phyloP scores from a whole-genome alignment of 768 basidiomycete species.

The Lactarius trivialis region DNA sequence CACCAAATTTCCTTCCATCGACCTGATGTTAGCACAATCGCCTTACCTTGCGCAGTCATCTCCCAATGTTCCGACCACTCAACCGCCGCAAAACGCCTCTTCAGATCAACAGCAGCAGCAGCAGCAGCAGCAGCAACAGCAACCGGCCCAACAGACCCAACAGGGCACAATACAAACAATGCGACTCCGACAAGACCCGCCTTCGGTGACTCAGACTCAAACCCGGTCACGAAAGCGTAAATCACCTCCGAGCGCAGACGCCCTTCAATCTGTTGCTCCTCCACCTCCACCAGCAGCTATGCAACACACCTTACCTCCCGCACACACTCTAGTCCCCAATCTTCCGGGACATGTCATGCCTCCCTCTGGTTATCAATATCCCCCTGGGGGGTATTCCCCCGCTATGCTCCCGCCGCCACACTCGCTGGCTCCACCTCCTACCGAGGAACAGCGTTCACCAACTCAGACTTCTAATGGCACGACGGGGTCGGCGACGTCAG shows the following conservation, averaged over 20 bases:
- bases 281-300: slow-evolving; percentile 37
- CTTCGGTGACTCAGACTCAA: slow-evolving; percentile 33
- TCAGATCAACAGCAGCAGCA: slow-evolving; percentile 18
- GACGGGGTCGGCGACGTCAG: background rate
- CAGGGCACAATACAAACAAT: slow-evolving; percentile 33
- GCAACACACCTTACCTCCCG: slow-evolving; percentile 27
- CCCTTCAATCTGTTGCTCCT: slow-evolving; percentile 32
- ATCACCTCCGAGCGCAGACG: slow-evolving; percentile 42
- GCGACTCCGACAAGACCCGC: slow-evolving; percentile 58
- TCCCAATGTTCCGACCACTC: slow-evolving; percentile 15
- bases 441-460: slow-evolving; percentile 20
- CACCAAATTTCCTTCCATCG: slow-evolving; percentile 26
- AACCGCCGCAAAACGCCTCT: slow-evolving; percentile 10
- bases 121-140: slow-evolving; percentile 20
- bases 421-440: slow-evolving; percentile 9
- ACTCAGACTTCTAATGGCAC: slow-evolving; percentile 15
- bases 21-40: slow-evolving; percentile 30
- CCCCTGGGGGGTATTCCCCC: slow-evolving; percentile 20
- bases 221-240: slow-evolving; percentile 62
- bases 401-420: slow-evolving; percentile 21
- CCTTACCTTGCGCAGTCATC: slow-evolving; percentile 27
- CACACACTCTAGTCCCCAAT: slow-evolving; percentile 25
- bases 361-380: slow-evolving; percentile 32
- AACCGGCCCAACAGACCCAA: slow-evolving; percentile 18
- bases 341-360: slow-evolving; percentile 27